These are phyloP conservation scores for Paragyromitra xinjiangensis DNA, from an alignment of 495 filamentous ascomycete genomes.

Conservation along the genomic window DNA sequence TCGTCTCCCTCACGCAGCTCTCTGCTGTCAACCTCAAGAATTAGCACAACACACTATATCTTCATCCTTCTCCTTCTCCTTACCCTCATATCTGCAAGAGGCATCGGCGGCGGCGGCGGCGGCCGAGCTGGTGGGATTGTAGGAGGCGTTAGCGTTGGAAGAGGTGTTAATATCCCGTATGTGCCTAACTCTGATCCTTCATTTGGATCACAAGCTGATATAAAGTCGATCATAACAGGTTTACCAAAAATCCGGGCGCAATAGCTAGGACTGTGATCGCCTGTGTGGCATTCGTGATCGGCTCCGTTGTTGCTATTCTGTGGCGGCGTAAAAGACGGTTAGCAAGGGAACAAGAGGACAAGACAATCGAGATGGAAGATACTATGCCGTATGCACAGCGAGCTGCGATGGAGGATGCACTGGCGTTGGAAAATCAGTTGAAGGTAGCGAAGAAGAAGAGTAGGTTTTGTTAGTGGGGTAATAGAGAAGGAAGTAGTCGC, in stretches of 20 bases:
- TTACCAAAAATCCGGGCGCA: constrained; percentile 8
- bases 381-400: constrained; percentile 23
- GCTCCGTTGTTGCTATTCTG: neutral
- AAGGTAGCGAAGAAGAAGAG: constrained; percentile 2
- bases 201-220: neutral
- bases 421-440: neutral
- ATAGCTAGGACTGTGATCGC: constrained; percentile 21
- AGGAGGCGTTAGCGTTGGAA: neutral
- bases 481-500: neutral
- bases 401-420: constrained; percentile 12
- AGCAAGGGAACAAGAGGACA: neutral
- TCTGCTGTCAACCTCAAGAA: neutral
- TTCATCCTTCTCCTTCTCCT: constrained; percentile 21
- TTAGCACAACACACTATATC: neutral
- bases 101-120: neutral
- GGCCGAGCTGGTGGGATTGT: neutral
- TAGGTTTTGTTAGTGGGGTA: neutral
- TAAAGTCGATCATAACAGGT: neutral
- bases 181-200: neutral
- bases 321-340: constrained; percentile 2
- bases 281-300: neutral
- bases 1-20: neutral
- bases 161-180: neutral
- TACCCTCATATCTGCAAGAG: constrained; percentile 13
- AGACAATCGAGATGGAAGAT: neutral